Percentiles rank a stretch among this genome's conserved stretches.
These are phyloP conservation scores for Panicum hallii DNA, from an alignment of 202 grass and related monocot species.

Conservation along the genomic window DNA sequence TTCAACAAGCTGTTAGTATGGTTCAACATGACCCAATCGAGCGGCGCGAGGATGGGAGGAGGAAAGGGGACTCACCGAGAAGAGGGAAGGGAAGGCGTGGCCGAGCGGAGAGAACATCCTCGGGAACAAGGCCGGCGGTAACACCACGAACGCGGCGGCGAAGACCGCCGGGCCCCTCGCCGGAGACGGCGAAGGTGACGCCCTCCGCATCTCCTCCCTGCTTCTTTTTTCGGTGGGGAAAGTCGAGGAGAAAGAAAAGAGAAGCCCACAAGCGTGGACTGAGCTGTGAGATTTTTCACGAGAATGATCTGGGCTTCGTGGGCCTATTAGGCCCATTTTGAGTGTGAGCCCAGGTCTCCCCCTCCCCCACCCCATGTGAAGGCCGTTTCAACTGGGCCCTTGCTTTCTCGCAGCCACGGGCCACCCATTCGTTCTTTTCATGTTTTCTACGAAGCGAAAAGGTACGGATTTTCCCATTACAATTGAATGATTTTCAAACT, in stretches of 20 bases:
- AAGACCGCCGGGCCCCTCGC: conserved; percentile 44
- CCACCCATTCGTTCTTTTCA: too few relatives aligned
- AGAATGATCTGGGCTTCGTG: neutral
- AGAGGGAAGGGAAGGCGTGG: conserved; percentile 72
- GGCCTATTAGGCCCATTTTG: neutral
- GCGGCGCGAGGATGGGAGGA: neutral
- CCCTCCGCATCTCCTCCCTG: conserved; percentile 50
- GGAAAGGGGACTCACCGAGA: conserved; percentile 57
- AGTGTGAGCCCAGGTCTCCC: neutral
- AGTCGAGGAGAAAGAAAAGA: neutral
- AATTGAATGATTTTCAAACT: neutral
- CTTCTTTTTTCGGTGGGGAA: neutral
- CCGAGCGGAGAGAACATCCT: conserved; percentile 68
- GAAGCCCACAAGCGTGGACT: neutral
- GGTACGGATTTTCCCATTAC: neutral
- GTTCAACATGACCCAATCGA: conserved; percentile 20
- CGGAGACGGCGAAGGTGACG: conserved; percentile 45
- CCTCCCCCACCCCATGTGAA: too few relatives aligned
- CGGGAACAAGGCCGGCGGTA: conserved; percentile 66
- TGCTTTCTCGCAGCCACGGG: too few relatives aligned
- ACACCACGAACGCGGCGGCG: conserved; percentile 47
- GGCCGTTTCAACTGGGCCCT: neutral
- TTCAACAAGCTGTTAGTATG: neutral
- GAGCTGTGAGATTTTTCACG: neutral
- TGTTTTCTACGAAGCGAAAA: too few relatives aligned